Evolutionary conservation across 179 eudicot genomes (phyloP), one percentile per base, ranked within the genome.

Genomic region (Amaranthus tricolor): DNA sequence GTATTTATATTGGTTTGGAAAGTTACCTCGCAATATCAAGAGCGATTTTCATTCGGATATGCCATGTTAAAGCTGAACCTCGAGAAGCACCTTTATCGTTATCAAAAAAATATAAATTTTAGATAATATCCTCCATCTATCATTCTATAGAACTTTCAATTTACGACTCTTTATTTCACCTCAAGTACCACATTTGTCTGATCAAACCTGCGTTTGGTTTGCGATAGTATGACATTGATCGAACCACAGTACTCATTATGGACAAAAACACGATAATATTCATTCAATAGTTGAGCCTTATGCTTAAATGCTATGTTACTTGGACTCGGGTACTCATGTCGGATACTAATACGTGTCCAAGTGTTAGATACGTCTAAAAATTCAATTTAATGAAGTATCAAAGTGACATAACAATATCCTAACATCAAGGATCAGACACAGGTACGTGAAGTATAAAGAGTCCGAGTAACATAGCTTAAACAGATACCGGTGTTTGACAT

Each of bases 51-150:
- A 91, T 84, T 59, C 87, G 80, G 49, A 71, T 64, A 47, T 62
- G 81, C 94, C 92, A 88, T 66, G 86, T 89, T 81, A 96, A 84
- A 79, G 88, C 80, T 71, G 90, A 82, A 78, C 96, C 94, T 80
- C 79, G 90, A 75, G 93, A 78, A 62, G 78, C 89, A 68, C 98
- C 99, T 96, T 70, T 66, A 62, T 43, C 57, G 73, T 74, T 58
- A 79, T 70, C 71, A 31, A 31, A 31, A 31, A 66, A 69, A 64
- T 48, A 15, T 43, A 52, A 19, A 9, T 31, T 53, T 74, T 11
- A 56, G 72, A 48, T n/a, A n/a, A n/a, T n/a, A n/a, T 74, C 70
- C 59, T 44, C 13, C 20, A 19, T 47, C 48, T 60, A 20, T 19
- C 14, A 74, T 55, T 12, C 54, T 21, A 44, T 47, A 54, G 50